Conservation (phyloP, 108 stramenopile genomes). For the Heterococcus sp. region DNA sequence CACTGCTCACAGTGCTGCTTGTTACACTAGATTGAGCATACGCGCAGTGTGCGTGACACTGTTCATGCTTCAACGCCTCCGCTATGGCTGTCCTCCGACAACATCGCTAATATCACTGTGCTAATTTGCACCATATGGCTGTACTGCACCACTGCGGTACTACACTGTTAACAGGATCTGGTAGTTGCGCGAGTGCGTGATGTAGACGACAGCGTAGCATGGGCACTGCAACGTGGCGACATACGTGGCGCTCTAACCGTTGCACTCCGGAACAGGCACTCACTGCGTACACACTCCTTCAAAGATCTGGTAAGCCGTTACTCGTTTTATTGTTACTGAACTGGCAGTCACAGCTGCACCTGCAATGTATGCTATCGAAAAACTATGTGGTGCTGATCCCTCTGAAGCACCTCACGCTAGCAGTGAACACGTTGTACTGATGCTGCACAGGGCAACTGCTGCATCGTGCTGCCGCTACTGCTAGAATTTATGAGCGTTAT, state of each 20-base stretch:
- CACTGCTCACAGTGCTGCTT: too few relatives aligned
- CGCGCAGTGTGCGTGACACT: too few relatives aligned
- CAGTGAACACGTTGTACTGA: conserved; percentile 5
- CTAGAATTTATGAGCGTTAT: not conserved
- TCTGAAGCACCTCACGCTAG: conserved; percentile 31
- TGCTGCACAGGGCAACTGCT: not conserved
- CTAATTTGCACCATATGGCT: too few relatives aligned
- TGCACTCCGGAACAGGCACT: conserved; percentile 12
- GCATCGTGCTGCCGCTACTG: too few relatives aligned
- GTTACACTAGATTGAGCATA: too few relatives aligned
- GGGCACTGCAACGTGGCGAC: conserved; percentile 9
- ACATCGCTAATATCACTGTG: too few relatives aligned
- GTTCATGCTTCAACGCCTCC: too few relatives aligned
- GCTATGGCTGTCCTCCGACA: too few relatives aligned
- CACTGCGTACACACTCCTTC: conserved; percentile 2
- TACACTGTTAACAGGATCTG: conserved; percentile 39
- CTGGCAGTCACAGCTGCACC: not conserved
- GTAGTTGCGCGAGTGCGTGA: conserved; percentile 51
- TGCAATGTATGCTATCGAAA: conserved; percentile 6
- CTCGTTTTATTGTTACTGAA: not conserved
- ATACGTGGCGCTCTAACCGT: conserved; percentile 1
- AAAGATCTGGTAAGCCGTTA: conserved; percentile 5
- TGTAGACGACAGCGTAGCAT: conserved; percentile 43
- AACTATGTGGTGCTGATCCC: conserved; percentile 21
- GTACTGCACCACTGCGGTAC: too few relatives aligned